These are phyloP conservation scores for Cryptosporidium muris DNA, from an alignment of 169 alveolate species.

Conservation along the genomic window DNA sequence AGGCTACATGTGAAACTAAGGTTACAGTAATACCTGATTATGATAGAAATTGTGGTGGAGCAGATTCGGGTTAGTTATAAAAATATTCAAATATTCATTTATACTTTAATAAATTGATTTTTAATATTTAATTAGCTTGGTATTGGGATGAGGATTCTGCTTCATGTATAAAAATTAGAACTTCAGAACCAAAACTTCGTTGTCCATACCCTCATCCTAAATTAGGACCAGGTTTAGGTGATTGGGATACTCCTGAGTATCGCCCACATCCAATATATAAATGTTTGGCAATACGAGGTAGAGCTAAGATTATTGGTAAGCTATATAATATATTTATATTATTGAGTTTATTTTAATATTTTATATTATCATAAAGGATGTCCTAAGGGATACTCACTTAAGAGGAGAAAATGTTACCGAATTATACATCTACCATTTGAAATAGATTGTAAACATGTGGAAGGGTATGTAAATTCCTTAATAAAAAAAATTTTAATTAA, in stretches of 20 bases:
- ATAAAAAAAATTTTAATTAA: neutral
- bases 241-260: constrained; percentile 71
- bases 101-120: no score
- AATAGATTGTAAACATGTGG: constrained; percentile 65
- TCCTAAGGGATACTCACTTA: constrained; percentile 50
- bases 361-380: constrained; percentile 8
- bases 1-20: constrained; percentile 53
- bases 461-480: constrained; percentile 37
- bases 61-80: constrained; percentile 1
- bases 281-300: constrained; percentile 59
- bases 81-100: no score
- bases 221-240: constrained; percentile 43
- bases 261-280: constrained; percentile 66
- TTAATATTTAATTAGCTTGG: neutral
- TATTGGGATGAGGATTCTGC: constrained; percentile 56
- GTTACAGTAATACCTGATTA: constrained; percentile 57
- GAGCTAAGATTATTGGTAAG: constrained; percentile 66
- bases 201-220: constrained; percentile 65
- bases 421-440: constrained; percentile 52
- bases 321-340: neutral
- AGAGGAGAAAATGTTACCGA: constrained; percentile 52
- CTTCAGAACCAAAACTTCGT: constrained; percentile 55
- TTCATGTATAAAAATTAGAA: constrained; percentile 29
- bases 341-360: neutral
- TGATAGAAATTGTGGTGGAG: constrained; percentile 65